Base-by-base conservation (phyloP, 2,329 filamentous ascomycete species). In the Fusarium sp. region DNA sequence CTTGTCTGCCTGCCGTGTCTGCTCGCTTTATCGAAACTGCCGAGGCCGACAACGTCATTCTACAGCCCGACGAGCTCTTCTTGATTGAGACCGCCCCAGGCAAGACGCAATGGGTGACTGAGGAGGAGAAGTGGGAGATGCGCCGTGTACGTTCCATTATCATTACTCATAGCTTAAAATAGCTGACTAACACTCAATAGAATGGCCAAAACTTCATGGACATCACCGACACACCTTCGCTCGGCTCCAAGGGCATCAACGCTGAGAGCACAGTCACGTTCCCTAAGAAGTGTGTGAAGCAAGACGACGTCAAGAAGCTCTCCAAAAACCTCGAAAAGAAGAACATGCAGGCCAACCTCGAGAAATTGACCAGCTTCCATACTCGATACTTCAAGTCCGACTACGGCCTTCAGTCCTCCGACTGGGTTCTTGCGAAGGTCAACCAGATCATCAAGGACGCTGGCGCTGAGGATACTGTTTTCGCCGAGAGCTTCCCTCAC, bases 41-140 rank as follows among this genome's bases (percentile, higher is more conserved):
- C 71, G 88, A 90, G 75, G 77, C 73, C 63, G 81, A 88, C 74
- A 84, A 84, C 70, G 81, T 89, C 69, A 81, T 86, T 63, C 83
- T 89, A 61, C 80, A 85, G 44, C 71, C 72, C 49, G 73, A 76
- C 37, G 76, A 80, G 67, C 71, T 73, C 74, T 96, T 88, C 80
- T 86, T 97, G 49, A 90, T 99, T 70, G 95, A 98, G 84, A 86
- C 96, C 30, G 88, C 89, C n/a, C 94, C 94, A 6, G 94, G 93
- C 60, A 87, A 95, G 79, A 95, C 91, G 27, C 85, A 88, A 85
- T 96, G 93, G 92, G 91, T 98, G 35, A 97, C 93, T 0, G 95
- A 98, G 77, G 93, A 97, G 38, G 91, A 98, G 84, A 99, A 98
- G 83, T 98, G 95, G 94, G 90, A 91, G 81, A 84, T 98, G 71